These are phyloP conservation scores for Ceriops tagal DNA, from an alignment of 345 rosid genomes.

Conservation along the genomic window DNA sequence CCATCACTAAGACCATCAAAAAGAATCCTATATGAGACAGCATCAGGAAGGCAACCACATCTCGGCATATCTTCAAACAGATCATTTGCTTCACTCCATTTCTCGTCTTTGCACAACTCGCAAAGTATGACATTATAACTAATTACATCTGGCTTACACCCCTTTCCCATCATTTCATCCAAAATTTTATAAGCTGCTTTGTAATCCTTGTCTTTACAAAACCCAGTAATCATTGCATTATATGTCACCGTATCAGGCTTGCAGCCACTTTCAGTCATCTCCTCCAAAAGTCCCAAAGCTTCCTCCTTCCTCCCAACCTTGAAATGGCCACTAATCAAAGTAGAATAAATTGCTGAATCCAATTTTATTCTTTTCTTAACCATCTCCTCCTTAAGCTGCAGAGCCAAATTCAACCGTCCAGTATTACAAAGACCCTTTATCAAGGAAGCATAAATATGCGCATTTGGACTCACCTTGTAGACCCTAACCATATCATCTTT, in stretches of 20 bases:
- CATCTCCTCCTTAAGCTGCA: conserved; percentile 68
- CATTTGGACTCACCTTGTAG: conserved; percentile 40
- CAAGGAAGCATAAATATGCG: conserved; percentile 43
- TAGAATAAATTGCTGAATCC: conserved; percentile 54
- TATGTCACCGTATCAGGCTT: conserved; percentile 53
- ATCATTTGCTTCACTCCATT: conserved; percentile 55
- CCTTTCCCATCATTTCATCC: conserved; percentile 52
- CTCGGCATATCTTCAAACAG: conserved; percentile 83
- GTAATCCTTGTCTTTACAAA: conserved; percentile 49
- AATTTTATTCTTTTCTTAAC: conserved; percentile 30
- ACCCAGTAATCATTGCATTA: conserved; percentile 58
- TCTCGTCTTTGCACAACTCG: conserved; percentile 52
- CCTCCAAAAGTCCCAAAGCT: conserved; percentile 43
- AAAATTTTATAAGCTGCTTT: conserved; percentile 49
- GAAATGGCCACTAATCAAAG: conserved; percentile 50
- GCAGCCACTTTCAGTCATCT: conserved; percentile 57
- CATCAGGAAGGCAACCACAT: conserved; percentile 64
- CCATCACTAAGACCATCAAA: conserved; percentile 61
- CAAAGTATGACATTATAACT: conserved; percentile 62
- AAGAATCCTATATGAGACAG: conserved; percentile 63
- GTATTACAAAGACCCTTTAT: conserved; percentile 47
- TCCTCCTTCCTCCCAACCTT: conserved; percentile 54
- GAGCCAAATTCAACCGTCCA: conserved; percentile 50
- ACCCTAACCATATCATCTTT: conserved; percentile 52
- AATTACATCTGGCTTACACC: conserved; percentile 59